phyloP scores from a whole-genome alignment of 768 basidiomycete species.

The Boletus coccyginus region DNA sequence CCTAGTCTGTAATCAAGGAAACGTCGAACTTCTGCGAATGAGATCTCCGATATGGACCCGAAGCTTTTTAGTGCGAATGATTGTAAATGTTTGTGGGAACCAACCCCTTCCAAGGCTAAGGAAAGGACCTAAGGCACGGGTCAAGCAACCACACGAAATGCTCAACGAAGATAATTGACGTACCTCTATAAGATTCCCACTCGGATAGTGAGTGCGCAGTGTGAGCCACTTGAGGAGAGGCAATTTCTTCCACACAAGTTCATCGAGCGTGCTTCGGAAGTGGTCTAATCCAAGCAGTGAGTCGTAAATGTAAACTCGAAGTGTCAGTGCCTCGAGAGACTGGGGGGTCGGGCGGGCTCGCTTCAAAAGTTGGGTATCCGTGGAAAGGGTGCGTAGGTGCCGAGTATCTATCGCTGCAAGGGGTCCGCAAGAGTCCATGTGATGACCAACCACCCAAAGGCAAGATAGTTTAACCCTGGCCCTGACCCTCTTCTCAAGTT shows the following conservation, averaged over 20 bases:
- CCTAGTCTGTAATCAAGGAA: neutral
- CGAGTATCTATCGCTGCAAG: too few relatives aligned
- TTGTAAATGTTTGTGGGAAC: neutral
- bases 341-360: too few relatives aligned
- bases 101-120: neutral
- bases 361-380: too few relatives aligned
- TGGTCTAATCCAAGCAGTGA: neutral
- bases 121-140: neutral
- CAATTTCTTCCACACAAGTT: neutral
- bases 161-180: too few relatives aligned
- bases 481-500: too few relatives aligned
- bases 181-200: too few relatives aligned
- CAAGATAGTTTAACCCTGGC: too few relatives aligned
- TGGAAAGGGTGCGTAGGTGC: too few relatives aligned
- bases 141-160: neutral
- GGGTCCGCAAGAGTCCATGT: too few relatives aligned
- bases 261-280: neutral
- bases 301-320: neutral
- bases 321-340: neutral
- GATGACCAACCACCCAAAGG: too few relatives aligned
- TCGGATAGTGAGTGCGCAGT: neutral
- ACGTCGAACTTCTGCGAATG: neutral
- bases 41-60: neutral
- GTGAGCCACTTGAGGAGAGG: constrained; percentile 3
- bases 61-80: neutral